A percentile compares a stretch with the other conserved stretches of the same genome.
Evolutionary conservation across 495 filamentous ascomycete species (phyloP).

Genomic region (Apiosordaria backusii): DNA sequence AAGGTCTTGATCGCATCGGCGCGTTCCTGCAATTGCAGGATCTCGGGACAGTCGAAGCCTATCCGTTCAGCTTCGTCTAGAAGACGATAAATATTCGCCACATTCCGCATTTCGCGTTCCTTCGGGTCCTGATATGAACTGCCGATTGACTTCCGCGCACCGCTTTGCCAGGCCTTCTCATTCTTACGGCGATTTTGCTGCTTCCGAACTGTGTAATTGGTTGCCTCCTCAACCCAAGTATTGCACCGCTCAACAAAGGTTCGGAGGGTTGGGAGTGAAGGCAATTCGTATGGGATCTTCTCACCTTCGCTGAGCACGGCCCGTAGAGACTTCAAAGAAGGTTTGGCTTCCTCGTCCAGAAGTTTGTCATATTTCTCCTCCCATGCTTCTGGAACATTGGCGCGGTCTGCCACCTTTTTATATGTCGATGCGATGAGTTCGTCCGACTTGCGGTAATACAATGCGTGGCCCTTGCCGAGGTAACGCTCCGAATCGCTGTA

Average conservation of each 20-base stretch:
- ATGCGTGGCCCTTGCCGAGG: constrained; percentile 59
- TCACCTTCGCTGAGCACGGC: constrained; percentile 89
- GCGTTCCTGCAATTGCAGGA: constrained; percentile 79
- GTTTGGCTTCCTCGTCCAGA: constrained; percentile 75
- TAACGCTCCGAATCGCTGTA: constrained; percentile 56
- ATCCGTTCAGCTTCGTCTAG: constrained; percentile 81
- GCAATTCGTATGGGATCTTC: constrained; percentile 90
- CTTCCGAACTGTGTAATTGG: constrained; percentile 94
- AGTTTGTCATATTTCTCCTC: constrained; percentile 82
- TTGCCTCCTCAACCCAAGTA: constrained; percentile 97
- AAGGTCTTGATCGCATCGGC: constrained; percentile 83
- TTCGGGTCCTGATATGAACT: constrained; percentile 67
- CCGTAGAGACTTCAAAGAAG: constrained; percentile 81
- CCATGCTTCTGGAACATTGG: constrained; percentile 83
- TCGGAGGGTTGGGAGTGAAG: constrained; percentile 76
- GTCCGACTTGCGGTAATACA: constrained; percentile 73
- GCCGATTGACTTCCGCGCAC: constrained; percentile 61
- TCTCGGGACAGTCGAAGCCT: constrained; percentile 93
- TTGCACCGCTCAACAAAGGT: constrained; percentile 92
- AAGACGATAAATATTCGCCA: constrained; percentile 83
- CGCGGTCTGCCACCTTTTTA: constrained; percentile 80
- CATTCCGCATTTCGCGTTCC: constrained; percentile 85
- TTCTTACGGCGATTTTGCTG: constrained; percentile 98
- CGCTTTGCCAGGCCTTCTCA: constrained; percentile 82
- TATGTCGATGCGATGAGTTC: constrained; percentile 61